Evolutionary conservation across 148 eudicot genomes (phyloP), one percentile per base, ranked within the genome.

Genomic region (Vaccinium corymbosum): DNA sequence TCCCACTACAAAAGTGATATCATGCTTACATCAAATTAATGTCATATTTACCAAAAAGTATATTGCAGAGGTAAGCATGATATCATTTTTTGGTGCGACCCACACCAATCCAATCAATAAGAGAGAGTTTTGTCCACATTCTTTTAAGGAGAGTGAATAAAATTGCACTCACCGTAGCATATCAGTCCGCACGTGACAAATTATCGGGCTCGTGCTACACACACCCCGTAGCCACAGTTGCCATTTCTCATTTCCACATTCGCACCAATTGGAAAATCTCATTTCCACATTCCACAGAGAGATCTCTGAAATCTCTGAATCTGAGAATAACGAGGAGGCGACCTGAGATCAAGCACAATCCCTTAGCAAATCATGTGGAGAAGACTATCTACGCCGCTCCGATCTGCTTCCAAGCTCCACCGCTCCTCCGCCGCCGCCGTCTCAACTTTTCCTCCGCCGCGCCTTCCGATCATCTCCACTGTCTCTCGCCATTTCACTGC

Each of bases 361-460:
- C 82, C 85, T 78, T 78, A 84, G 71, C 7, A 77, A 84, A 86
- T 84, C 92, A 90, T 93, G 98, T 93, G 90, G 89, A 81, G 94
- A 83, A 83, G 94, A 81, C 88, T 86, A 55, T 85, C 87, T 52
- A 76, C 90, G 66, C 88, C 89, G 14, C 89, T 92, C 79, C 91
- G 89, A 71, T 87, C 93, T 3, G 49, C 61, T 32, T 42, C 87
- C 14, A 70, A 70, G n/a, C 3, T 86, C 48, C 61, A 57, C 27
- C 88, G 86, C 35, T 83, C 84, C 66, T 64, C 79, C 53, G 64
- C 89, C 83, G 79, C 76, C 74, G n/a, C 82, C 87, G 64, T 66
- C 64, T 87, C 90, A 42, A 42, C 6, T 42, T 74, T 49, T 46
- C 16, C 88, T 51, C 38, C 87, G 71, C 78, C 80, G 2, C 71